Evolutionary conservation across 176 grass and related monocot genomes (phyloP).

Genomic region (Paspalum vaginatum): DNA sequence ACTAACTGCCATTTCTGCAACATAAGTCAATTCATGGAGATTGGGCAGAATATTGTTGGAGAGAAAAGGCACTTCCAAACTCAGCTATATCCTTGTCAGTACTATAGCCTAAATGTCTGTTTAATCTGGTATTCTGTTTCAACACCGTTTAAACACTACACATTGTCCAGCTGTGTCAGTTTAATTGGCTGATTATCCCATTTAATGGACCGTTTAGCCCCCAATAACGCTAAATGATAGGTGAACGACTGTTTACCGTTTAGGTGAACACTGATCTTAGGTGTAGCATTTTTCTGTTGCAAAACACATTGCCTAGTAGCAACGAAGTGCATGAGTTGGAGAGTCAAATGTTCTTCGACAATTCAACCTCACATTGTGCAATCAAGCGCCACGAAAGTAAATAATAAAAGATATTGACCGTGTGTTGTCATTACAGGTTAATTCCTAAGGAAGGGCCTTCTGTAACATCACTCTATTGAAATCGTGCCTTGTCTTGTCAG

Average conservation of each 20-base stretch:
- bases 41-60: not conserved
- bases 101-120: too few species aligned
- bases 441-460: not conserved
- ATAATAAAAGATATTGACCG: not conserved
- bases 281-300: not conserved
- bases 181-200: too few species aligned
- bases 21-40: not conserved
- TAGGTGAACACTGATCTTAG: too few species aligned
- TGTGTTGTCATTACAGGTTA: not conserved
- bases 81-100: not conserved
- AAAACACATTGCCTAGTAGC: not conserved
- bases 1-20: not conserved
- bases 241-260: too few species aligned
- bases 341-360: not conserved
- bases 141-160: too few species aligned
- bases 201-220: too few species aligned
- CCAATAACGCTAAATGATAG: too few species aligned
- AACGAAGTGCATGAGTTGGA: not conserved
- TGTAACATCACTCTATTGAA: not conserved
- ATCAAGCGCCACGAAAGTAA: not conserved
- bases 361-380: conserved; percentile 4
- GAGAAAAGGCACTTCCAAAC: not conserved
- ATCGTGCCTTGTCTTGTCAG: not conserved
- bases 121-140: too few species aligned
- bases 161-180: too few species aligned